These are phyloP conservation scores for Mycena polygramma DNA, from an alignment of 768 basidiomycete species.

Conservation along the genomic window DNA sequence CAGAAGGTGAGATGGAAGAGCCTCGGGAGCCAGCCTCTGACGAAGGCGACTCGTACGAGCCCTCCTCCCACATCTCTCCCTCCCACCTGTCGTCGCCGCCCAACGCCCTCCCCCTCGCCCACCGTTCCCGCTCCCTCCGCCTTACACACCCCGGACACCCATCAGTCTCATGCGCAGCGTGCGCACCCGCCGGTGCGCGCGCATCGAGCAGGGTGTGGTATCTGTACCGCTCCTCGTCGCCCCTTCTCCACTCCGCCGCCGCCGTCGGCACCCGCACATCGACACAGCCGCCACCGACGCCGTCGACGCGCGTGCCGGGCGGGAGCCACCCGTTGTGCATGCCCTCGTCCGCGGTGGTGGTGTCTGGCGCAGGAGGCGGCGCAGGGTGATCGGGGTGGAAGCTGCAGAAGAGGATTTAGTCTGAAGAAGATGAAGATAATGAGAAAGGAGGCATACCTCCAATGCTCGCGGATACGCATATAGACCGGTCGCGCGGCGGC, in stretches of 20 bases:
- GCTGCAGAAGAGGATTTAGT: background rate
- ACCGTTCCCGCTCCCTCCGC: slow-evolving; percentile 21
- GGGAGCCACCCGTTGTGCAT: slow-evolving; percentile 58
- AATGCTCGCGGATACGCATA: slow-evolving; percentile 61
- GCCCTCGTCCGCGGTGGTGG: slow-evolving; percentile 46
- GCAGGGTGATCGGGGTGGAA: slow-evolving; percentile 16
- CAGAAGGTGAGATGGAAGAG: no score
- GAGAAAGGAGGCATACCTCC: slow-evolving; percentile 43
- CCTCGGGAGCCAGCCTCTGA: no score
- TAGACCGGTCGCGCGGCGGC: slow-evolving; percentile 56
- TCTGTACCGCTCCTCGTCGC: background rate
- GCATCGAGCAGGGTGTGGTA: slow-evolving; percentile 26
- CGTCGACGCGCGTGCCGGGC: slow-evolving; percentile 14
- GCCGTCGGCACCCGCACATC: no score
- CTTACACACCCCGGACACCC: slow-evolving; percentile 27
- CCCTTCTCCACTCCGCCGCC: no score
- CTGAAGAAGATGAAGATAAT: slow-evolving; percentile 8
- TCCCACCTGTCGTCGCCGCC: no score
- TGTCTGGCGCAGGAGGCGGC: slow-evolving; percentile 6
- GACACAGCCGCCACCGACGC: background rate
- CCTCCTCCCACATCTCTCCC: no score
- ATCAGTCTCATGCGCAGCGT: slow-evolving; percentile 24
- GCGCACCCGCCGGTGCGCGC: slow-evolving; percentile 15
- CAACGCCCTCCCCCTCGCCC: background rate
- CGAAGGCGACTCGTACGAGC: no score